Evolutionary conservation across 495 filamentous ascomycete species (phyloP).

Genomic region (Tirmania nivea): DNA sequence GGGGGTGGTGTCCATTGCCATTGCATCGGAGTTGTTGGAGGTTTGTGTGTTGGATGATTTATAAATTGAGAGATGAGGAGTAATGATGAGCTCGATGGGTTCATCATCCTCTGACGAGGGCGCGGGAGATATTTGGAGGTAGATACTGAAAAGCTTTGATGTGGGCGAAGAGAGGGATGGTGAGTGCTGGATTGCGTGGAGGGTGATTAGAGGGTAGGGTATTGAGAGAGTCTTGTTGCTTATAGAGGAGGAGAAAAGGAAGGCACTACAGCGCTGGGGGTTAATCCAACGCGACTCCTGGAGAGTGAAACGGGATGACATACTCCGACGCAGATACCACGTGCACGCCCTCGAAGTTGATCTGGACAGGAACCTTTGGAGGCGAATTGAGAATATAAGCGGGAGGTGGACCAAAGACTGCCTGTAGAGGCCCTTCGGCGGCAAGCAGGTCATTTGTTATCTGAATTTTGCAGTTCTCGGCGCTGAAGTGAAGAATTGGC

Average conservation of each 20-base stretch:
- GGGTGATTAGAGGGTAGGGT: constrained; percentile 66
- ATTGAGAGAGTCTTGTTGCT: constrained; percentile 49
- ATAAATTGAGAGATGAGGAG: constrained; percentile 27
- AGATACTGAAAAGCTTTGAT: constrained; percentile 27
- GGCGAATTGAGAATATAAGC: constrained; percentile 33
- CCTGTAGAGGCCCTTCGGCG: constrained; percentile 23
- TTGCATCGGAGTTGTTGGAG: constrained; percentile 11
- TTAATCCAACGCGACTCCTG: no score
- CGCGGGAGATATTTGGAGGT: constrained; percentile 54
- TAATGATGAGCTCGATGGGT: constrained; percentile 49
- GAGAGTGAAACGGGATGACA: not conserved
- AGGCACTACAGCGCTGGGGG: no score
- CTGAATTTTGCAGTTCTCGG: constrained; percentile 36
- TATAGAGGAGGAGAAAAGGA: not conserved
- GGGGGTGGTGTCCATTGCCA: constrained; percentile 10
- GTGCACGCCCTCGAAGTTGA: not conserved
- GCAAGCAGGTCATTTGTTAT: constrained; percentile 23
- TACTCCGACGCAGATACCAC: constrained; percentile 5
- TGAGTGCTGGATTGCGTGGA: constrained; percentile 63
- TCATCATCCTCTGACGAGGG: constrained; percentile 46
- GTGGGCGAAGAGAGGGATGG: constrained; percentile 5
- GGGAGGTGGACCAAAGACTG: constrained; percentile 27
- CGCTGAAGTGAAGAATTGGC: constrained; percentile 60
- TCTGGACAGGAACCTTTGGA: not conserved
- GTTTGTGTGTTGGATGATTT: not conserved